phyloP scores from a whole-genome alignment of 2,329 filamentous ascomycete species.

The Paracorniculantispora psalliotae region DNA sequence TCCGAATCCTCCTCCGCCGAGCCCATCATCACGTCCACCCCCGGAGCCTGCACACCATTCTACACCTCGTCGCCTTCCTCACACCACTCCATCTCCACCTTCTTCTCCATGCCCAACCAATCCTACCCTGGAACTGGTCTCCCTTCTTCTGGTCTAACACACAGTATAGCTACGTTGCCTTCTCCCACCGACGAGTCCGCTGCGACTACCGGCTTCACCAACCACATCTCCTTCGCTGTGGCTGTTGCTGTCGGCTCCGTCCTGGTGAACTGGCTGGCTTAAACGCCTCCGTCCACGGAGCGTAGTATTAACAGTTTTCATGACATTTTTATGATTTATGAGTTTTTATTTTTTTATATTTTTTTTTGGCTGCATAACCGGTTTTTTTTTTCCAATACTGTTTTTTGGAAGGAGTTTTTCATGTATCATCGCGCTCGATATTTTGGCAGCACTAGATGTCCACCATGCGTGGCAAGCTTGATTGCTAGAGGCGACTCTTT shows the following conservation, averaged over 20 bases:
- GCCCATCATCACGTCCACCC: neutral
- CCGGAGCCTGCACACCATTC: neutral
- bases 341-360: conserved; percentile 8
- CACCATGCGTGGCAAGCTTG: neutral
- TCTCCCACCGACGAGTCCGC: conserved; percentile 6
- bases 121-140: neutral
- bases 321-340: conserved; percentile 9
- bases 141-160: conserved; percentile 10
- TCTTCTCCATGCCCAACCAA: conserved; percentile 7
- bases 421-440: neutral
- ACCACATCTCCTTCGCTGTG: conserved; percentile 2
- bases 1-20: neutral
- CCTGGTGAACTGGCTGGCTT: conserved; percentile 5
- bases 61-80: neutral
- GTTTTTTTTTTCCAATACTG: neutral
- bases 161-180: conserved; percentile 11
- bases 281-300: neutral
- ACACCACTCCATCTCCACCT: conserved; percentile 4
- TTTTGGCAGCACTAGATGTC: conserved; percentile 1
- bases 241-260: conserved; percentile 2
- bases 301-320: conserved; percentile 1
- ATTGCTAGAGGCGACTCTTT: conserved; percentile 8
- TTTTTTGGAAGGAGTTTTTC: conserved; percentile 4
- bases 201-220: neutral
- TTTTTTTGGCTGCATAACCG: conserved; percentile 1